A percentile compares a stretch with the other conserved stretches of the same genome.
Evolutionary conservation across 2,329 filamentous ascomycete species (phyloP).

Genomic region (Hypoxylon sp.): DNA sequence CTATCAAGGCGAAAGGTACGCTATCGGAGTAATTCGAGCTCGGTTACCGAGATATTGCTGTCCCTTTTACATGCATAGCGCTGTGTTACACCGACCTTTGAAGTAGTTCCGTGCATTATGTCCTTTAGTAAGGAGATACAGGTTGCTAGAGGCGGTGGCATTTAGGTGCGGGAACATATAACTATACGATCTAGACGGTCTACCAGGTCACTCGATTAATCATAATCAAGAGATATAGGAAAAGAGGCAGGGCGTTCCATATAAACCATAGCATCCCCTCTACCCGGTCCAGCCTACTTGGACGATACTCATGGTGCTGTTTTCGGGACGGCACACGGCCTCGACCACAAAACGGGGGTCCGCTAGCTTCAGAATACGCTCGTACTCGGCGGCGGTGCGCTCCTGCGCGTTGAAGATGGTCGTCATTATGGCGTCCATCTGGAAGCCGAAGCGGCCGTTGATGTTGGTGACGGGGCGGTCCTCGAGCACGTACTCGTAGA

Average conservation of each 20-base stretch:
- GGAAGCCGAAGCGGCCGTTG: constrained; percentile 18
- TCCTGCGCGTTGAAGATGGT: constrained; percentile 24
- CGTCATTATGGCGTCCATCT: constrained; percentile 25
- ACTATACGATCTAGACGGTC: constrained; percentile 5
- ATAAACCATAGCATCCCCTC: too few species aligned
- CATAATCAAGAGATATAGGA: background rate
- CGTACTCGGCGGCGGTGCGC: constrained; percentile 18
- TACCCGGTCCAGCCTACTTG: constrained; percentile 17
- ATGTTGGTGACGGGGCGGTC: constrained; percentile 16
- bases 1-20: too few species aligned
- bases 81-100: too few species aligned
- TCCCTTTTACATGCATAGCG: too few species aligned
- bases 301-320: constrained; percentile 25
- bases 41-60: too few species aligned
- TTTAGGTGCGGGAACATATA: too few species aligned
- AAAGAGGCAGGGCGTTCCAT: too few species aligned
- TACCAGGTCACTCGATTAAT: constrained; percentile 8
- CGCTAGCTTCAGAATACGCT: constrained; percentile 18
- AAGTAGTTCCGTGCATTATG: too few species aligned
- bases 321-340: constrained; percentile 15
- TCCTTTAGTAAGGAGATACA: too few species aligned
- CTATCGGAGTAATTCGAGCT: too few species aligned
- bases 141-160: too few species aligned
- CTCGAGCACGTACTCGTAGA: constrained; percentile 24
- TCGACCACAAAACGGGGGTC: constrained; percentile 23